A percentile compares a stretch with the other conserved stretches of the same genome.
Evolutionary conservation across 1,139 yeast species (phyloP).

Genomic region (Citeromyces hawaiiensis): DNA sequence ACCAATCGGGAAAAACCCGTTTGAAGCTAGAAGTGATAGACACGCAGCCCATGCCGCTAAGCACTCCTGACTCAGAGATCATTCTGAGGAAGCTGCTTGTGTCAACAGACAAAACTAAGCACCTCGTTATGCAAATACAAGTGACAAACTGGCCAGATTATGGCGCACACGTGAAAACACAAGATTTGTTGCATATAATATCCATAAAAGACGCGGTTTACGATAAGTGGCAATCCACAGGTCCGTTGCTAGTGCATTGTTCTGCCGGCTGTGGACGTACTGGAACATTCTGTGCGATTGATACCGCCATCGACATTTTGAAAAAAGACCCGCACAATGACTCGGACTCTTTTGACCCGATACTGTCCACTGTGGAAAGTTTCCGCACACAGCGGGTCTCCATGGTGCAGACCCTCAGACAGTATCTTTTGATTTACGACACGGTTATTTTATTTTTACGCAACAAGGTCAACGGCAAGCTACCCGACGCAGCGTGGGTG

Average conservation of each 20-base stretch:
- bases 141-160: slow-evolving; percentile 41
- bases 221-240: slow-evolving; percentile 1
- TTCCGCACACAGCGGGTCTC: slow-evolving; percentile 39
- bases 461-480: slow-evolving; percentile 1
- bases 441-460: slow-evolving; percentile 10
- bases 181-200: slow-evolving; percentile 25
- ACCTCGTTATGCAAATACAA: slow-evolving; percentile 32
- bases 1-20: slow-evolving; percentile 22
- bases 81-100: slow-evolving; percentile 8
- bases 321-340: slow-evolving; percentile 4
- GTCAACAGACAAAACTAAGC: slow-evolving; percentile 7
- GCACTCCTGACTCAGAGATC: slow-evolving; percentile 6
- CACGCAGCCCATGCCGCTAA: neutral
- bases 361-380: slow-evolving; percentile 26
- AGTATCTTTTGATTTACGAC: slow-evolving; percentile 38
- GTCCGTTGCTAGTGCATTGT: slow-evolving; percentile 35
- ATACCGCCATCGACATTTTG: slow-evolving; percentile 28
- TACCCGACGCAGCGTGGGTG: neutral
- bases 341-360: slow-evolving; percentile 20
- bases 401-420: slow-evolving; percentile 46
- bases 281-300: slow-evolving; percentile 40
- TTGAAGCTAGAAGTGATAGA: slow-evolving; percentile 20
- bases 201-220: slow-evolving; percentile 10
- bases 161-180: slow-evolving; percentile 24
- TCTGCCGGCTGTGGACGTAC: slow-evolving; percentile 54